Base-by-base conservation (phyloP, 2,329 filamentous ascomycete species). In the Pseudogymnoascus sp. region DNA sequence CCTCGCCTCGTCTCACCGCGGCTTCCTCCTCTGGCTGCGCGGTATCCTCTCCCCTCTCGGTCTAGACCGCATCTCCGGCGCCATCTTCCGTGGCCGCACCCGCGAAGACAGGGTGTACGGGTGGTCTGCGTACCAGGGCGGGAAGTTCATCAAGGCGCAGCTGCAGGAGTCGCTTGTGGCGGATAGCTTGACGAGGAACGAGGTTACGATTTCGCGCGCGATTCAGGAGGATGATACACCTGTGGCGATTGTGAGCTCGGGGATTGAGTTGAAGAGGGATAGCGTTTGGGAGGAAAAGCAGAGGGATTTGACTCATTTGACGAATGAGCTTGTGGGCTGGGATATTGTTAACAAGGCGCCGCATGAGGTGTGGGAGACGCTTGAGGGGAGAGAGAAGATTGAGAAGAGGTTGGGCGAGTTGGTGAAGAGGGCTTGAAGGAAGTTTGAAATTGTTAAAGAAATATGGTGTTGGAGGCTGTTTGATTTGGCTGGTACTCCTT, bases 81-180 rank as follows among this genome's bases (percentile, higher is more conserved):
- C 92, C 6, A 74, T 97, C 5, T 90, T 97, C 78, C 84, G 84
- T 60, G 90, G 92, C 37, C 88, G 92, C 40, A 88, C 82, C 1
- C 85, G 89, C 37, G 84, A 88, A 71, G 93, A 97, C 72, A 87
- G 94, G 8, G 85, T 96, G 9, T 95, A 89, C 74, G 94, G 94
- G 10, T 82, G 84, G 47, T 84, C 86, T 4, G 85, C 91, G 0
- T 88, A 91, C 70, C 90, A 96, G 74, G 81, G 81, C 24, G 90
- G 89, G 64, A 95, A 92, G 72, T 87, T 84, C 72, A 87, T 97
- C 73, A 96, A 95, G 73, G 89, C 92, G 4, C 90, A 92, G 74
- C 79, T 99, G 61, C 94, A 99, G 75, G 94, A 99, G 77, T 93
- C 88, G 66, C 80, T 97, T 0, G 91, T 97, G 33, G 92, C 92